A percentile compares a stretch with the other conserved stretches of the same genome.
Evolutionary conservation across 1,139 yeast species (phyloP).

Genomic region (Magnusiomyces fungicola): DNA sequence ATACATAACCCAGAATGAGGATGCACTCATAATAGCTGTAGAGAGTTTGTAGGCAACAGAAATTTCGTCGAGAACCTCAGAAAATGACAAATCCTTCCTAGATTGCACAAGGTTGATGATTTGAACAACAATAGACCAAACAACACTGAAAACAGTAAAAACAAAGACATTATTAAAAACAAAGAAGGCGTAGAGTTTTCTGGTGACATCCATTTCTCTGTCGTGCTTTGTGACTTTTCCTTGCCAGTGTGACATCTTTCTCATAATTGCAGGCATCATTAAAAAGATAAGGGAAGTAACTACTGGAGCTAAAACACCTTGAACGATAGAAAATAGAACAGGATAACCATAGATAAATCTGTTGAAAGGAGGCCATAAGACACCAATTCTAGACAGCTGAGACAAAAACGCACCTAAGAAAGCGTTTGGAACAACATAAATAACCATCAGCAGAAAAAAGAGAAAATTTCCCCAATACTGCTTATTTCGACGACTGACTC

Average conservation of each 20-base stretch:
- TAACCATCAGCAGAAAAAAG: conserved; percentile 27
- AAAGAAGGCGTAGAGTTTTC: conserved; percentile 35
- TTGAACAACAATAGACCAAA: conserved; percentile 34
- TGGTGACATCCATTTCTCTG: conserved; percentile 35
- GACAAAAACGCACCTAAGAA: conserved; percentile 37
- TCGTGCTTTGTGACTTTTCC: conserved; percentile 34
- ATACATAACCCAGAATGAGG: conserved; percentile 40
- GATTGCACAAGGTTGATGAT: conserved; percentile 25
- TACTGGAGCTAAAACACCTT: conserved; percentile 36
- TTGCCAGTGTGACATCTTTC: conserved; percentile 35
- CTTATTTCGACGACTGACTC: conserved; percentile 29
- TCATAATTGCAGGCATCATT: conserved; percentile 33
- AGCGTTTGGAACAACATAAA: conserved; percentile 38
- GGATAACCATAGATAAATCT: conserved; percentile 27
- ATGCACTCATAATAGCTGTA: conserved; percentile 33
- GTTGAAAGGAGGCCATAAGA: conserved; percentile 32
- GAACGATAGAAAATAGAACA: conserved; percentile 32
- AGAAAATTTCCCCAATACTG: conserved; percentile 33
- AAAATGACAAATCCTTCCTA: conserved; percentile 21
- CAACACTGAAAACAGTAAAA: conserved; percentile 35
- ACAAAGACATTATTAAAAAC: conserved; percentile 35
- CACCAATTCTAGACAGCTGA: conserved; percentile 33
- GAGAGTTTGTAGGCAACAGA: conserved; percentile 31
- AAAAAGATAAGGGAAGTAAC: conserved; percentile 33
- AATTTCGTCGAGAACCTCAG: conserved; percentile 22